Percentiles rank a stretch among this genome's conserved stretches.
These are phyloP conservation scores for Capronia coronata DNA, from an alignment of 2,329 filamentous ascomycete genomes.

Conservation along the genomic window DNA sequence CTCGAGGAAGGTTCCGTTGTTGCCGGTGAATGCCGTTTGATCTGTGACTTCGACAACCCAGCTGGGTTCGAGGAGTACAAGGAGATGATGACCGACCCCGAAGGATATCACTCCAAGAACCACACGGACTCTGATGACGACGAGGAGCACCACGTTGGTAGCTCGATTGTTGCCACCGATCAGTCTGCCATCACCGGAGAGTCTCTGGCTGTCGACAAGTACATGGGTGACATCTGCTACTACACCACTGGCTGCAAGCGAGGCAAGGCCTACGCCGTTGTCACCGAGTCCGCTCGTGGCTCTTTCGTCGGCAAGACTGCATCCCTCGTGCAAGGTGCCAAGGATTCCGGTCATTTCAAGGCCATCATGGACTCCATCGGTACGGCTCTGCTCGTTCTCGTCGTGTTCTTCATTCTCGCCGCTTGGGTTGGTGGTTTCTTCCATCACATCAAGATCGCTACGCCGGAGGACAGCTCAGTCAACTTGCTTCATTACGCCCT, in stretches of 20 bases:
- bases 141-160: conserved; percentile 57
- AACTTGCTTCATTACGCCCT: conserved; percentile 63
- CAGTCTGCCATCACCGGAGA: conserved; percentile 77
- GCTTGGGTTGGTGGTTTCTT: conserved; percentile 76
- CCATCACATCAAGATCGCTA: conserved; percentile 60
- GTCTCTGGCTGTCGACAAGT: conserved; percentile 71
- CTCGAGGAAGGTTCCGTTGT: conserved; percentile 67
- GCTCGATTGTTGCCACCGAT: conserved; percentile 64
- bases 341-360: conserved; percentile 74
- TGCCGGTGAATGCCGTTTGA: conserved; percentile 63
- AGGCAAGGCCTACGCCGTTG: conserved; percentile 66
- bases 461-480: conserved; percentile 51
- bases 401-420: conserved; percentile 69
- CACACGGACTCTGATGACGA: conserved; percentile 52
- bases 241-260: conserved; percentile 79
- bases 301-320: conserved; percentile 74
- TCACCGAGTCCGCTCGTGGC: conserved; percentile 60
- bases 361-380: conserved; percentile 78
- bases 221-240: conserved; percentile 69
- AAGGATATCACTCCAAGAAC: conserved; percentile 55
- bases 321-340: conserved; percentile 64
- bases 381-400: conserved; percentile 64
- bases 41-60: conserved; percentile 64
- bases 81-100: conserved; percentile 55
- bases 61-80: conserved; percentile 62